phyloP scores from a whole-genome alignment of 2,329 filamentous ascomycete genomes.

The Apiospora kogelbergensis region DNA sequence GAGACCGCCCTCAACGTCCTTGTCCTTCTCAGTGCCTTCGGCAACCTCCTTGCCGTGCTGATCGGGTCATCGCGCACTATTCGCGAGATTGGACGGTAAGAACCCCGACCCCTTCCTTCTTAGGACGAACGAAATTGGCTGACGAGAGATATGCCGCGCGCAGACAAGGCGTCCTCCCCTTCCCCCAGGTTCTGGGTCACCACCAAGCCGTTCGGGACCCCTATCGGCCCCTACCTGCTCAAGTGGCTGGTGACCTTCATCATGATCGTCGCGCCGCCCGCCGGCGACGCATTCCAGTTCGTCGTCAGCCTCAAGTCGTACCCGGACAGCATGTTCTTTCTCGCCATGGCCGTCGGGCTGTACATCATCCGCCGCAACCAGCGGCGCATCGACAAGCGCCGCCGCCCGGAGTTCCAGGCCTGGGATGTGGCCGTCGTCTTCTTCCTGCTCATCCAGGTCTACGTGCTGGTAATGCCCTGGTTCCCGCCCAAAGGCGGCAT shows the following conservation, averaged over 20 bases:
- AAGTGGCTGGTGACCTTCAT: constrained; percentile 57
- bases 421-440: constrained; percentile 61
- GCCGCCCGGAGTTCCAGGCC: constrained; percentile 51
- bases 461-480: constrained; percentile 70
- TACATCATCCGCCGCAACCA: constrained; percentile 51
- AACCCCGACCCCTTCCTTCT: neutral
- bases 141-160: neutral
- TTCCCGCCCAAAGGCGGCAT: constrained; percentile 62
- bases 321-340: constrained; percentile 56
- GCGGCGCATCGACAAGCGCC: constrained; percentile 44
- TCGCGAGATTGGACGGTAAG: constrained; percentile 56
- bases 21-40: constrained; percentile 57
- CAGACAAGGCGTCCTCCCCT: constrained; percentile 61
- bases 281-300: constrained; percentile 65
- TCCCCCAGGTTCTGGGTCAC: constrained; percentile 59
- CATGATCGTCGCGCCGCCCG: constrained; percentile 61
- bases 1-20: constrained; percentile 56
- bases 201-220: constrained; percentile 62
- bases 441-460: constrained; percentile 58
- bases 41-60: constrained; percentile 55
- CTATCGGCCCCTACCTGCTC: constrained; percentile 56
- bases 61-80: constrained; percentile 57
- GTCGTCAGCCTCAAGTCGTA: constrained; percentile 60
- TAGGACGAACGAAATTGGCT: neutral
- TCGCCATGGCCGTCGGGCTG: constrained; percentile 57